Percentiles rank a stretch among this genome's conserved stretches.
These are phyloP conservation scores for Cyberlindnera americana DNA, from an alignment of 805 yeast species.

Conservation along the genomic window DNA sequence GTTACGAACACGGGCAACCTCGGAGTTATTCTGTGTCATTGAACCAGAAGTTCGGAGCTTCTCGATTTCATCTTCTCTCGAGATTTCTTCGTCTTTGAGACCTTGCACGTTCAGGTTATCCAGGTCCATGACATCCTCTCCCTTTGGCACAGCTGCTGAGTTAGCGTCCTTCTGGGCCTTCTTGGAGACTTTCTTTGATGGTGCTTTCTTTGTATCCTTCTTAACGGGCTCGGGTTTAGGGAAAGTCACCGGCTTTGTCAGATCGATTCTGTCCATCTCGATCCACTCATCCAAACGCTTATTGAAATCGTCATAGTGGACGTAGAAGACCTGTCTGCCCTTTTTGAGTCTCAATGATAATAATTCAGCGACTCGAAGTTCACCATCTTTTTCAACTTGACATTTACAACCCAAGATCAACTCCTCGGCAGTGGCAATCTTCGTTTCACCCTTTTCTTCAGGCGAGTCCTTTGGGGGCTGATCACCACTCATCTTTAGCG, in stretches of 20 bases:
- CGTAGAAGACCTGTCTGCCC: constrained; percentile 79
- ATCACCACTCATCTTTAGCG: constrained; percentile 14
- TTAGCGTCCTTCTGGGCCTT: constrained; percentile 33
- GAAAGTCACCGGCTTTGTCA: constrained; percentile 60
- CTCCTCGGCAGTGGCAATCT: constrained; percentile 39
- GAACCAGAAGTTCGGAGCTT: constrained; percentile 93
- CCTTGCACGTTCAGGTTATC: constrained; percentile 88
- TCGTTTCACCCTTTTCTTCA: constrained; percentile 23
- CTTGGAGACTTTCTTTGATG: constrained; percentile 15
- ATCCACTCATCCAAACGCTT: constrained; percentile 98
- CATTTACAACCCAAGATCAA: constrained; percentile 77
- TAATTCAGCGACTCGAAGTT: constrained; percentile 78
- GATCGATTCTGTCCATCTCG: constrained; percentile 64
- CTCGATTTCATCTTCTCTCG: constrained; percentile 89
- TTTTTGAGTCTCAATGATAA: constrained; percentile 71
- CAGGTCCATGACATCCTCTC: constrained; percentile 71
- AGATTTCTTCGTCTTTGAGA: constrained; percentile 60
- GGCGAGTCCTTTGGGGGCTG: constrained; percentile 22
- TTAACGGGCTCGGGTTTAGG: constrained; percentile 54
- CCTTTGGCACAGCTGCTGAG: constrained; percentile 12
- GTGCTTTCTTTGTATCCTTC: constrained; percentile 16
- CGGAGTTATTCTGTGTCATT: constrained; percentile 86
- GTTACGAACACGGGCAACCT: constrained; percentile 88
- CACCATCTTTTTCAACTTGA: constrained; percentile 77
- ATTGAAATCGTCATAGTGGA: constrained; percentile 91